phyloP scores from a whole-genome alignment of 1,139 yeast species.

The Blastobotrys petasosporus region DNA sequence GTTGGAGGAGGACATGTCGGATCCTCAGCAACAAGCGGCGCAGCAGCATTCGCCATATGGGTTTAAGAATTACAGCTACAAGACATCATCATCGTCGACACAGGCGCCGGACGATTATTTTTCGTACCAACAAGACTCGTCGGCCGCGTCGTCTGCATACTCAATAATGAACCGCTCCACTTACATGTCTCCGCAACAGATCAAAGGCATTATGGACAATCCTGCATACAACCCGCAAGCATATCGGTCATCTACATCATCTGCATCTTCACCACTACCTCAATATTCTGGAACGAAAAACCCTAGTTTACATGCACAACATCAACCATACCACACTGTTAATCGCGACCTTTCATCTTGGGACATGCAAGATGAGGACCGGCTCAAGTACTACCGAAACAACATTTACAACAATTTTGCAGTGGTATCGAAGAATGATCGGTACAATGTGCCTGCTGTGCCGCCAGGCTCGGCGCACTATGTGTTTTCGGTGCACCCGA shows the following conservation, averaged over 20 bases:
- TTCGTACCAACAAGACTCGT: background rate
- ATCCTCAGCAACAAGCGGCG: background rate
- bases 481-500: slow-evolving; percentile 22
- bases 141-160: background rate
- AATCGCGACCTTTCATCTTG: too few species aligned
- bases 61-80: background rate
- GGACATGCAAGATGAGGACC: background rate
- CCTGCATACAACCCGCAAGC: background rate
- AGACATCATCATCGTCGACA: background rate
- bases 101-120: background rate
- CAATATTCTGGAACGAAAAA: too few species aligned
- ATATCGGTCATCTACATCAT: slow-evolving; percentile 3
- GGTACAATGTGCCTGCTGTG: slow-evolving; percentile 15
- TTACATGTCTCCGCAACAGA: slow-evolving; percentile 1
- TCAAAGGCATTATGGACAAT: background rate
- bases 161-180: background rate
- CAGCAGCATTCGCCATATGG: background rate
- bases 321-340: too few species aligned
- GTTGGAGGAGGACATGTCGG: slow-evolving; percentile 1
- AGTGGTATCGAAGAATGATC: slow-evolving; percentile 13
- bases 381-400: slow-evolving; percentile 11
- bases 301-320: too few species aligned
- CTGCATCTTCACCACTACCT: slow-evolving; percentile 1
- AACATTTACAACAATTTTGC: slow-evolving; percentile 20
- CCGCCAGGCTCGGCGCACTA: slow-evolving; percentile 26